Percentiles rank a stretch among this genome's conserved stretches.
These are phyloP conservation scores for Magnaporthiopsis incrustans DNA, from an alignment of 2,329 filamentous ascomycete genomes.

Conservation along the genomic window DNA sequence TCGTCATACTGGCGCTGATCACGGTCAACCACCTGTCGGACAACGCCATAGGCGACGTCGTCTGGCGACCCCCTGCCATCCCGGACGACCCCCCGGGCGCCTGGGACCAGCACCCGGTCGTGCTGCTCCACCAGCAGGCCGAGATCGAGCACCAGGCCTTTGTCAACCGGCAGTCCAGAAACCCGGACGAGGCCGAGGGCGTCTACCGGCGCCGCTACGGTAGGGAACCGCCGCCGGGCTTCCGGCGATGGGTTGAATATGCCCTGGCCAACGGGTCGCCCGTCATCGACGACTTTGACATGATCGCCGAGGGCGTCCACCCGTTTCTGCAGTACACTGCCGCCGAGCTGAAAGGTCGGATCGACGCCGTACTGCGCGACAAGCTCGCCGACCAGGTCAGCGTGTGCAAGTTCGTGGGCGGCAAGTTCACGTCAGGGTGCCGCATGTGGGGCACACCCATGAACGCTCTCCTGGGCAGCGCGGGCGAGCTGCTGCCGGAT, in stretches of 20 bases:
- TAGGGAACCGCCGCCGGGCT: constrained; percentile 35
- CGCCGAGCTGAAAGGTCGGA: background rate
- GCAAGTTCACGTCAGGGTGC: background rate
- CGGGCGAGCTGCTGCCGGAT: background rate
- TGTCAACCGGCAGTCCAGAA: background rate
- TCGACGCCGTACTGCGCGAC: background rate
- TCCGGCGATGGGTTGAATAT: constrained; percentile 29
- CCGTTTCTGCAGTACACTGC: background rate
- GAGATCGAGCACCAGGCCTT: background rate
- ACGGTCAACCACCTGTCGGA: background rate
- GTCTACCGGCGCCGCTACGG: constrained; percentile 37
- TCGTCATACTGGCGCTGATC: background rate
- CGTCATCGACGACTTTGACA: constrained; percentile 3
- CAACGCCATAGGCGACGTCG: background rate
- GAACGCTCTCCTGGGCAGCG: background rate
- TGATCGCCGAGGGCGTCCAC: constrained; percentile 1
- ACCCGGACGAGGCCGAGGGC: background rate
- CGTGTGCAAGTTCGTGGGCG: background rate
- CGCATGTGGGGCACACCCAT: background rate
- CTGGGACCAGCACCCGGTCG: background rate
- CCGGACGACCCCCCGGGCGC: background rate
- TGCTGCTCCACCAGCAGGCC: constrained; percentile 2
- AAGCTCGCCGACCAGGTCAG: background rate
- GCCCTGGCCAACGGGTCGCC: constrained; percentile 1
- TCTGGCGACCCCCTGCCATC: background rate